These are phyloP conservation scores for Kwoniella shandongensis DNA, from an alignment of 768 basidiomycete species.

Conservation along the genomic window DNA sequence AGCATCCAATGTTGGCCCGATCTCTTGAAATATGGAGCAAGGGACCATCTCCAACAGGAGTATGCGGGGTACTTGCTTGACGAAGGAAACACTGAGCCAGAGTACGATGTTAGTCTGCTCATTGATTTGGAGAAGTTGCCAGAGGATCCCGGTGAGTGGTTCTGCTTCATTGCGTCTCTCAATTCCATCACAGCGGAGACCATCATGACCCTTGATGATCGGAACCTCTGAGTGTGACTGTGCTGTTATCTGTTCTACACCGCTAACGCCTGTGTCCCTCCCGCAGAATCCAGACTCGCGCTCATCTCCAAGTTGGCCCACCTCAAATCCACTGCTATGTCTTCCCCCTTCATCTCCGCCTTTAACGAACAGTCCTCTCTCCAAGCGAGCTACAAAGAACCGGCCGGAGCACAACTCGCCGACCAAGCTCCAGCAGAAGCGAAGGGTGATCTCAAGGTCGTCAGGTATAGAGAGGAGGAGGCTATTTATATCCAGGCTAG, in stretches of 20 bases:
- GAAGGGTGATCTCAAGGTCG: conserved; percentile 81
- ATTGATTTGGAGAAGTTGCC: conserved; percentile 87
- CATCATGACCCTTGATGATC: not conserved
- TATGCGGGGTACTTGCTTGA: conserved; percentile 68
- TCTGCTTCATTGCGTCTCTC: not conserved
- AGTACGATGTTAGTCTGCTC: conserved; percentile 82
- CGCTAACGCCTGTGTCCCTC: too few relatives aligned
- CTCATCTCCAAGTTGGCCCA: conserved; percentile 79
- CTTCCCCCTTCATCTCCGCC: conserved; percentile 88
- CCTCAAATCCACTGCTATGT: conserved; percentile 87
- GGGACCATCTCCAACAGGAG: conserved; percentile 73
- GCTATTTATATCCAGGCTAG: conserved; percentile 93
- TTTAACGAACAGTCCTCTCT: conserved; percentile 79
- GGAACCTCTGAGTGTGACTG: too few relatives aligned
- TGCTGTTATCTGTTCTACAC: too few relatives aligned
- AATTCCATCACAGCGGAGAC: not conserved
- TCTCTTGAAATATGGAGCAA: conserved; percentile 79
- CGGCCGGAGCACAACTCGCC: conserved; percentile 60
- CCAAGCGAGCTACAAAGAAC: conserved; percentile 58
- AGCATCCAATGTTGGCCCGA: conserved; percentile 96
- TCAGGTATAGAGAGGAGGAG: conserved; percentile 95
- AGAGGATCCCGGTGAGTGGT: conserved; percentile 68
- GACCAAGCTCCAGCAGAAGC: conserved; percentile 37
- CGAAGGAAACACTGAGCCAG: conserved; percentile 69
- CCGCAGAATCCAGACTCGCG: conserved; percentile 70